Percentiles rank a stretch among this genome's conserved stretches.
Evolutionary conservation across 805 yeast genomes (phyloP).

Genomic region (Candida palmyrensis): DNA sequence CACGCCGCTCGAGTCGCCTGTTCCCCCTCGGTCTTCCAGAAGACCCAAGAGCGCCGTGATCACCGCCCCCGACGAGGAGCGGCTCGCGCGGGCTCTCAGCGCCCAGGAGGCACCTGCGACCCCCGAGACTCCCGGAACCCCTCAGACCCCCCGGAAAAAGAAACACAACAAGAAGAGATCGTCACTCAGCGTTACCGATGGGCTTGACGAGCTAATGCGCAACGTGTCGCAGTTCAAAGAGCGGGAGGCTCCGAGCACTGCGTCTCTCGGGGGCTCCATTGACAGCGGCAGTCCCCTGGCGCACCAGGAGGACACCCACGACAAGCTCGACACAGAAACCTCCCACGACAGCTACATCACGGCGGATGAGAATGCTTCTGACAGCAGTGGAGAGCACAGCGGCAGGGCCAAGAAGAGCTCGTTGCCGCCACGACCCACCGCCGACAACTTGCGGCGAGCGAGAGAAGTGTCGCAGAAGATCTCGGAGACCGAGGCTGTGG

Average conservation of each 20-base stretch:
- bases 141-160: not conserved
- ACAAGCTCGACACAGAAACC: slow-evolving; percentile 2
- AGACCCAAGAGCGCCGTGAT: slow-evolving; percentile 29
- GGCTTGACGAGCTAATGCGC: slow-evolving; percentile 34
- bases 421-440: slow-evolving; percentile 24
- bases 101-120: not conserved
- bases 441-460: slow-evolving; percentile 18
- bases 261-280: not conserved
- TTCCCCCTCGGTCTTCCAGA: slow-evolving; percentile 35
- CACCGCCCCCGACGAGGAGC: slow-evolving; percentile 6
- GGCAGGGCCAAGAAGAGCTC: not conserved
- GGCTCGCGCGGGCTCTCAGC: slow-evolving; percentile 3
- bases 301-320: not conserved
- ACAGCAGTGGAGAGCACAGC: not conserved
- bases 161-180: slow-evolving; percentile 11
- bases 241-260: not conserved
- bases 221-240: slow-evolving; percentile 15
- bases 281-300: not conserved
- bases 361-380: slow-evolving; percentile 5
- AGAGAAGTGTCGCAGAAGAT: slow-evolving; percentile 17
- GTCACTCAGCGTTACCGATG: slow-evolving; percentile 29
- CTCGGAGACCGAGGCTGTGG: no score
- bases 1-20: slow-evolving; percentile 30
- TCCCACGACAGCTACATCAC: slow-evolving; percentile 6
- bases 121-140: not conserved